Base-by-base conservation (phyloP, 1,284 basidiomycete species). In the Sporisorium reilianum region DNA sequence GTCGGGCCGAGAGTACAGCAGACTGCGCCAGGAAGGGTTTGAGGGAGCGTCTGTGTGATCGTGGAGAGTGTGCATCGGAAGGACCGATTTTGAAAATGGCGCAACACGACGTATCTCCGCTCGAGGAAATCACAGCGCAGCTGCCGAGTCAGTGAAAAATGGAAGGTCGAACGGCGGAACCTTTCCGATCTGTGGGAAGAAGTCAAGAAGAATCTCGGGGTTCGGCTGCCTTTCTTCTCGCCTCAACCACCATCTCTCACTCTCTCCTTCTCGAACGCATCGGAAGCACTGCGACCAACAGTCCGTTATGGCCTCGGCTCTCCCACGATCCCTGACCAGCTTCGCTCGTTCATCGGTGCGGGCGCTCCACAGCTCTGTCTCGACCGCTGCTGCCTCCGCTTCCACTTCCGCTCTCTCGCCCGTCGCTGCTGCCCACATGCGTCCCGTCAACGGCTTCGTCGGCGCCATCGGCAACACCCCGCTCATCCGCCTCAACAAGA, bases 401-500 rank as follows among this genome's bases (percentile, higher is more conserved):
- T 56, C 63, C 16, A 57, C 61, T 6, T 69, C 65, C n/a, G 49
- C 48, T 12, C 64, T 74, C 28, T 64, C 70, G 5, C 63, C 75
- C 50, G 75, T 79, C 38, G 79, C 79, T 22, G 67, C 69, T 18
- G 77, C 79, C 2, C 75, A 79, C 70, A 64, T 71, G 64, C 60
- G 67, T 28, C 75, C 83, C 45, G 85, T 86, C 30, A 73, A 92
- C 60, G 94, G 95, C 51, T 95, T 98, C 86, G 90, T 90, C 25
- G 94, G 92, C 22, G 92, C 95, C 14, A 88, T 98, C 63, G 95
- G 96, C 76, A 95, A 95, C 87, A 99, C 96, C 2, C 96, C 96
- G 56, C 87, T 98, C 53, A 94, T 82, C 53, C 82, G 77, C 51
- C 80, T 83, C 69, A 85, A 84, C 86, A 87, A 87, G 30, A 88